A percentile compares a stretch with the other conserved stretches of the same genome.
Conservation (phyloP, 768 basidiomycete genomes). For the Tephrocybe sp. region DNA sequence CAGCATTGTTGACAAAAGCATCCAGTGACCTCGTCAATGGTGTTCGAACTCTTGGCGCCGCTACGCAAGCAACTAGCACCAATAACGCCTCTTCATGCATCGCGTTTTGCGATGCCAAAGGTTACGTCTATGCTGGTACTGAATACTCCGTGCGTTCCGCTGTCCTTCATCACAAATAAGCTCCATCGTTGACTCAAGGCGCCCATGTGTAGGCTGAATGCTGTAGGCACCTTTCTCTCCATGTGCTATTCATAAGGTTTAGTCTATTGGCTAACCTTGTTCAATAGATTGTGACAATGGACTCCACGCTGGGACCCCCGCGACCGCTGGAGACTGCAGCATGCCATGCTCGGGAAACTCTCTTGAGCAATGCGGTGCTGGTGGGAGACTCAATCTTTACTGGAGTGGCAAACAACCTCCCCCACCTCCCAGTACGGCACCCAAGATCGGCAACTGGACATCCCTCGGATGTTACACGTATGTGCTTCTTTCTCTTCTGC, state of each 20-base stretch:
- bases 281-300: constrained; percentile 62
- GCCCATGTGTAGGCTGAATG: constrained; percentile 41
- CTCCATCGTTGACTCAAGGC: neutral
- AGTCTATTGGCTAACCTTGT: constrained; percentile 3
- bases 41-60: constrained; percentile 57
- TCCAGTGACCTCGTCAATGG: constrained; percentile 50
- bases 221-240: constrained; percentile 37
- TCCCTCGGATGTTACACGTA: constrained; percentile 79
- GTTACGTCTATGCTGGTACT: constrained; percentile 66
- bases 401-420: constrained; percentile 62
- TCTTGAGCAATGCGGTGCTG: constrained; percentile 60
- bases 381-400: constrained; percentile 59
- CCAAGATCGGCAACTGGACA: constrained; percentile 61
- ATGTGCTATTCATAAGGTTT: constrained; percentile 3
- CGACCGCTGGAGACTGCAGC: constrained; percentile 54
- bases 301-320: constrained; percentile 44
- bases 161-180: neutral
- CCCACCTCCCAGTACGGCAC: constrained; percentile 49
- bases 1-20: constrained; percentile 1
- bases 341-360: constrained; percentile 61
- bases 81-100: constrained; percentile 66
- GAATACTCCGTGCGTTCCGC: constrained; percentile 45
- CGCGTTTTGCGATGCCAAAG: constrained; percentile 42
- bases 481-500: constrained; percentile 18
- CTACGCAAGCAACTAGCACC: constrained; percentile 40